A percentile compares a stretch with the other conserved stretches of the same genome.
These are phyloP conservation scores for Letharia lupina DNA, from an alignment of 495 filamentous ascomycete genomes.

Conservation along the genomic window DNA sequence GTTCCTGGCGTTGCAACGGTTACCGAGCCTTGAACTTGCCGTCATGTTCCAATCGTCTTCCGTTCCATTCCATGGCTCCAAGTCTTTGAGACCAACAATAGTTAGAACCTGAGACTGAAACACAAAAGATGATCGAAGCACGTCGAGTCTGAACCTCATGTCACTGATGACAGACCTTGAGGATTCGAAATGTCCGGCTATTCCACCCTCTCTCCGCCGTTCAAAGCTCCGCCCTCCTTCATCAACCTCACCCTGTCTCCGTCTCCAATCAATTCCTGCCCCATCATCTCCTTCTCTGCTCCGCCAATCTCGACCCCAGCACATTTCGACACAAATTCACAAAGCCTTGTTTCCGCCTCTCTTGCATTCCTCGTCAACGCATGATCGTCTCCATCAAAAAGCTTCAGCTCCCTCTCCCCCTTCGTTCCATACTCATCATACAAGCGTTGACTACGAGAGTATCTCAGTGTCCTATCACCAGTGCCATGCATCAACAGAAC, in stretches of 20 bases:
- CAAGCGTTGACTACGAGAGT: slow-evolving; percentile 32
- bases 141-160: too few relatives aligned
- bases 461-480: slow-evolving; percentile 30
- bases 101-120: too few relatives aligned
- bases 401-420: slow-evolving; percentile 31
- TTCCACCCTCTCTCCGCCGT: background rate
- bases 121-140: too few relatives aligned
- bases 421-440: slow-evolving; percentile 32
- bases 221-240: background rate
- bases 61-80: too few relatives aligned
- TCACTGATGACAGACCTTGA: too few relatives aligned
- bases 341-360: slow-evolving; percentile 32
- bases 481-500: slow-evolving; percentile 36
- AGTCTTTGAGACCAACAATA: too few relatives aligned
- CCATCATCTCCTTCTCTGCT: slow-evolving; percentile 5
- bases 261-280: background rate
- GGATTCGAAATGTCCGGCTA: background rate
- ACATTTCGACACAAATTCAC: slow-evolving; percentile 30
- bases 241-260: background rate
- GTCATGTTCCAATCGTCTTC: too few relatives aligned
- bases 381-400: slow-evolving; percentile 40
- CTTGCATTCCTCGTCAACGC: slow-evolving; percentile 31
- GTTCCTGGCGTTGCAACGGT: too few relatives aligned
- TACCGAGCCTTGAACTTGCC: too few relatives aligned
- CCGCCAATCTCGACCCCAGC: slow-evolving; percentile 23